These are phyloP conservation scores for Moelleriella libera DNA, from an alignment of 2,329 filamentous ascomycete species.

Conservation along the genomic window DNA sequence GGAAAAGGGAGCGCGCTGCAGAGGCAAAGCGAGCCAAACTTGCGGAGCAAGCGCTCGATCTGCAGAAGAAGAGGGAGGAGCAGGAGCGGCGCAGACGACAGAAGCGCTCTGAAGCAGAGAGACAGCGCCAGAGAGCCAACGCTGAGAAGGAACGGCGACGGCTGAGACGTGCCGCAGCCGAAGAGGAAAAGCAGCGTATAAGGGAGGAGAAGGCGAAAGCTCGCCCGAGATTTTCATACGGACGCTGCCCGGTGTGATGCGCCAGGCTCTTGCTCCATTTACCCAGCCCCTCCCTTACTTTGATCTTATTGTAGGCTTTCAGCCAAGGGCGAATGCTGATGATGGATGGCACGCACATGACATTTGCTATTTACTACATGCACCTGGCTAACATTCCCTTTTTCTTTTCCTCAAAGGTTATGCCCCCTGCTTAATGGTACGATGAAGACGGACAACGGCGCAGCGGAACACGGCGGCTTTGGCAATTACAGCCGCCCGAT, in stretches of 20 bases:
- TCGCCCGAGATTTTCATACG: conserved; percentile 9
- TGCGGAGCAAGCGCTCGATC: conserved; percentile 8
- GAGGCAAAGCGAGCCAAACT: conserved; percentile 4
- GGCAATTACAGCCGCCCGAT: conserved; percentile 34
- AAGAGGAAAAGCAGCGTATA: conserved; percentile 6
- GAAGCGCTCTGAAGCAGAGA: conserved; percentile 5
- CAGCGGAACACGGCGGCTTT: conserved; percentile 44
- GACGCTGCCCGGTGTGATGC: conserved; percentile 8
- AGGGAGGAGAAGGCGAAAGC: conserved; percentile 7
- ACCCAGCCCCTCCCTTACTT: neutral
- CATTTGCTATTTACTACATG: neutral
- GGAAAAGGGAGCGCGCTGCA: conserved; percentile 2
- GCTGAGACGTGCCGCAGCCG: conserved; percentile 3
- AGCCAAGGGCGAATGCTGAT: neutral
- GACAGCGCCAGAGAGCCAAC: conserved; percentile 7
- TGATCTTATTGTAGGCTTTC: neutral
- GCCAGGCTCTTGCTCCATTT: neutral
- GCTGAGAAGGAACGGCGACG: conserved; percentile 6
- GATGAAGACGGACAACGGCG: conserved; percentile 46
- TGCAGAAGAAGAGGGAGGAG: conserved; percentile 4
- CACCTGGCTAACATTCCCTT: conserved; percentile 7
- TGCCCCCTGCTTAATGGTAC: conserved; percentile 79
- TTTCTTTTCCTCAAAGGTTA: conserved; percentile 32
- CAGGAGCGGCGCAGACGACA: conserved; percentile 5
- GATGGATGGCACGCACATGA: neutral